Evolutionary conservation across 768 basidiomycete species (phyloP).

Genomic region (Lentinula lateritia): DNA sequence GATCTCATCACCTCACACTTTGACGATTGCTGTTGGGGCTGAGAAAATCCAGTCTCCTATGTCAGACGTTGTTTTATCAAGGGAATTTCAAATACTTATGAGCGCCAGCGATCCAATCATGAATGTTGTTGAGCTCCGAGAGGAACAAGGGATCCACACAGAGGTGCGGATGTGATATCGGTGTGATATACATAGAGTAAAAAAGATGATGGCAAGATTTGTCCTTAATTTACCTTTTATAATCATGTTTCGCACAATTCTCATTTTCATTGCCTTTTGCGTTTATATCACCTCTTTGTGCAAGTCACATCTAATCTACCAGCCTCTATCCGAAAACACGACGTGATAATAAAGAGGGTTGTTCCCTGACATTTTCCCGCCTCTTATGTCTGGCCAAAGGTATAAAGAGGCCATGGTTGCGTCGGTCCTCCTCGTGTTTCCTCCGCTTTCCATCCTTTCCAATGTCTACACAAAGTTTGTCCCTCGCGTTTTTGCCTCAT

Average conservation of each 20-base stretch:
- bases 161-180: neutral
- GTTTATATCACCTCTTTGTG: neutral
- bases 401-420: constrained; percentile 2
- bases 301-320: neutral
- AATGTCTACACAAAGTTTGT: constrained; percentile 1
- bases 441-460: neutral
- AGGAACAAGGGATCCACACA: neutral
- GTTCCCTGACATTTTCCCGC: neutral
- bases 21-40: too few relatives aligned
- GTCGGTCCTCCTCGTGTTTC: neutral
- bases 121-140: neutral
- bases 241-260: neutral
- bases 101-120: too few relatives aligned
- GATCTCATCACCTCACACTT: too few relatives aligned
- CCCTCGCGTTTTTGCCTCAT: neutral
- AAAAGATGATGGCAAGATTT: neutral
- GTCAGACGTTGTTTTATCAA: too few relatives aligned
- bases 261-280: neutral
- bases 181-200: constrained; percentile 3
- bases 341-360: neutral
- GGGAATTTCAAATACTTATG: too few relatives aligned
- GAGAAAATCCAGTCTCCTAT: too few relatives aligned
- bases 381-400: neutral
- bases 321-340: neutral
- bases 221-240: neutral